Percentiles rank a stretch among this genome's conserved stretches.
These are phyloP conservation scores for Leucocoprinus leucothites DNA, from an alignment of 768 basidiomycete species.

Conservation along the genomic window DNA sequence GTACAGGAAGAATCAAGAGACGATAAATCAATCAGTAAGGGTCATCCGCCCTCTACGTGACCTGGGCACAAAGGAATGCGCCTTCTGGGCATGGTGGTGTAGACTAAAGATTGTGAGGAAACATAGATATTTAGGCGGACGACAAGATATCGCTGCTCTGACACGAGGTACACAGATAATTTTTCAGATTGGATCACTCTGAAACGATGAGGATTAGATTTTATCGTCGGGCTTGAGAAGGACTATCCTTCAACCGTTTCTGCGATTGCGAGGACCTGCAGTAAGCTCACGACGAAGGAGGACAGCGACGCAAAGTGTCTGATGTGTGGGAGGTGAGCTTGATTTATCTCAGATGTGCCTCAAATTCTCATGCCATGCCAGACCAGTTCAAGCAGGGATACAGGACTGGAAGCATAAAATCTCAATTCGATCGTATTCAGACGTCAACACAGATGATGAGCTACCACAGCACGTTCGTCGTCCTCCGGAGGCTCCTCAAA, in stretches of 20 bases:
- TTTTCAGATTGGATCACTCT: neutral
- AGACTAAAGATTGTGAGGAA: constrained; percentile 42
- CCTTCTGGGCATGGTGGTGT: constrained; percentile 76
- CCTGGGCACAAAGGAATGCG: constrained; percentile 75
- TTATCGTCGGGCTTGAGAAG: constrained; percentile 74
- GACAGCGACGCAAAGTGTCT: constrained; percentile 46
- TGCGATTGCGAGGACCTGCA: constrained; percentile 76
- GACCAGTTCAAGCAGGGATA: constrained; percentile 60
- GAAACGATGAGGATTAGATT: constrained; percentile 44
- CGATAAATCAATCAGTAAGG: constrained; percentile 33
- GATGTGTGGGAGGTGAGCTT: constrained; percentile 61
- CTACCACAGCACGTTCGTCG: constrained; percentile 25
- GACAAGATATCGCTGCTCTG: constrained; percentile 58
- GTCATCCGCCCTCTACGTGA: constrained; percentile 71
- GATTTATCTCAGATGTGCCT: neutral
- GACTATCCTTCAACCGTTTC: constrained; percentile 88
- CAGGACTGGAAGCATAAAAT: constrained; percentile 75
- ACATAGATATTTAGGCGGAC: constrained; percentile 32
- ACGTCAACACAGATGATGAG: constrained; percentile 20
- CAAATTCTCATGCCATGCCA: constrained; percentile 22
- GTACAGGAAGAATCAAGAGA: neutral
- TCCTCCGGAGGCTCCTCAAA: constrained; percentile 15
- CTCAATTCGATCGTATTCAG: constrained; percentile 58
- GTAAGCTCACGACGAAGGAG: constrained; percentile 70
- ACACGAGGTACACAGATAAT: constrained; percentile 53